Conservation (phyloP, 2,329 filamentous ascomycete genomes). For the Sporothrix mexicana region DNA sequence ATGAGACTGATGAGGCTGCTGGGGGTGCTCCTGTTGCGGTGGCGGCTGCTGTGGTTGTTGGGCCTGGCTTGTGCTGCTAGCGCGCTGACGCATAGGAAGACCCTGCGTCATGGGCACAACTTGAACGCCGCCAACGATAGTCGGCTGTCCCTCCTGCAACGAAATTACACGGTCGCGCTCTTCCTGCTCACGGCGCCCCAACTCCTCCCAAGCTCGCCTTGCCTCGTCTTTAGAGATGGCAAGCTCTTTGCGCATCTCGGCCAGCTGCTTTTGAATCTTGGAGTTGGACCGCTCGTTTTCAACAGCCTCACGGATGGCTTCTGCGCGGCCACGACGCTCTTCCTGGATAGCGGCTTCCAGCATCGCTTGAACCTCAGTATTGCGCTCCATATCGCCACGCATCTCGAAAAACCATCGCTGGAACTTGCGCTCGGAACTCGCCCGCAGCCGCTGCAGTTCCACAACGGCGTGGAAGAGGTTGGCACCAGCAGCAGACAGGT, state of each 20-base stretch:
- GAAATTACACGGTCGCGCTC: constrained; percentile 85
- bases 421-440: constrained; percentile 96
- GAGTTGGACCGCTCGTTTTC: constrained; percentile 71
- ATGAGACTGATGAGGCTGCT: constrained; percentile 36
- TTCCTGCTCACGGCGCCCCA: constrained; percentile 90
- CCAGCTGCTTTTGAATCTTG: constrained; percentile 76
- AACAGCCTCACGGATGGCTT: constrained; percentile 69
- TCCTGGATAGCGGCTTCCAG: constrained; percentile 76
- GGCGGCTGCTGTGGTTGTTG: constrained; percentile 44
- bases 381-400: constrained; percentile 81
- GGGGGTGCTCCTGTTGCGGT: constrained; percentile 43
- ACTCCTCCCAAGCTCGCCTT: constrained; percentile 93
- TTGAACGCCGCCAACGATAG: constrained; percentile 88
- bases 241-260: constrained; percentile 90
- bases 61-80: constrained; percentile 48
- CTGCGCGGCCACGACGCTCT: constrained; percentile 72
- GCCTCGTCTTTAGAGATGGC: constrained; percentile 96
- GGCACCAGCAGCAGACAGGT: constrained; percentile 94
- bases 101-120: constrained; percentile 90
- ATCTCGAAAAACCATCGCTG: constrained; percentile 99
- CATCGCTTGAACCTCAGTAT: constrained; percentile 80
- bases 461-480: constrained; percentile 98
- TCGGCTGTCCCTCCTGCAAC: constrained; percentile 86
- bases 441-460: constrained; percentile 88
- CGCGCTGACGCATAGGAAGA: constrained; percentile 60